A percentile compares a stretch with the other conserved stretches of the same genome.
These are phyloP conservation scores for Sergeia podlipaevii DNA, from an alignment of 208 protist species.

Conservation along the genomic window DNA sequence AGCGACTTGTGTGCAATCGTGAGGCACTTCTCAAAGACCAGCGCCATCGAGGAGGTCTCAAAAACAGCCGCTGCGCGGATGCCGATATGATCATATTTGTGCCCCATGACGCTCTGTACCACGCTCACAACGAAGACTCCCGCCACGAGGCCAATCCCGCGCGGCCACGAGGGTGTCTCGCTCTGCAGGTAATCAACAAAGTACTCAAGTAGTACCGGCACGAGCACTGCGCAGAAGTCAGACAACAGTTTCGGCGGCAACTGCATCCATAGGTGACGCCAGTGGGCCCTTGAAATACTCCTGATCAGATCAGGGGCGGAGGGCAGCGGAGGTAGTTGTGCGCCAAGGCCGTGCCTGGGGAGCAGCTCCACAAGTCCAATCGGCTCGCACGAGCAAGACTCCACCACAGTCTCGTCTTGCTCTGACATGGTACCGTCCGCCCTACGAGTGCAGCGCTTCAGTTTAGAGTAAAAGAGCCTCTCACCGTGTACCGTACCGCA, in stretches of 20 bases:
- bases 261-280: conserved; percentile 28
- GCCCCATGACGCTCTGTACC: conserved; percentile 22
- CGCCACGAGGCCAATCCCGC: conserved; percentile 19
- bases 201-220: conserved; percentile 33
- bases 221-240: conserved; percentile 16
- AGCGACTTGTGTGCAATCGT: conserved; percentile 24
- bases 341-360: not conserved
- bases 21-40: conserved; percentile 80
- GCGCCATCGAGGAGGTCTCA: conserved; percentile 48
- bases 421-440: too few species aligned
- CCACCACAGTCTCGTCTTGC: too few species aligned
- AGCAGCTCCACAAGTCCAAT: conserved; percentile 22
- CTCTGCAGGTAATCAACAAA: conserved; percentile 37
- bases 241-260: conserved; percentile 24
- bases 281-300: conserved; percentile 23
- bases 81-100: conserved; percentile 70
- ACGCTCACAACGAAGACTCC: conserved; percentile 26
- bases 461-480: conserved; percentile 20
- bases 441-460: conserved; percentile 1
- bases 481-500: conserved; percentile 44
- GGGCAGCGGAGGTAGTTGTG: conserved; percentile 10
- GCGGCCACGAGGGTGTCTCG: conserved; percentile 10
- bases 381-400: conserved; percentile 31
- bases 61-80: conserved; percentile 42
- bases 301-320: conserved; percentile 11